Percentiles rank a stretch among this genome's conserved stretches.
Conservation (phyloP, 2,329 filamentous ascomycete genomes). For the Cryoendolithus antarcticus region DNA sequence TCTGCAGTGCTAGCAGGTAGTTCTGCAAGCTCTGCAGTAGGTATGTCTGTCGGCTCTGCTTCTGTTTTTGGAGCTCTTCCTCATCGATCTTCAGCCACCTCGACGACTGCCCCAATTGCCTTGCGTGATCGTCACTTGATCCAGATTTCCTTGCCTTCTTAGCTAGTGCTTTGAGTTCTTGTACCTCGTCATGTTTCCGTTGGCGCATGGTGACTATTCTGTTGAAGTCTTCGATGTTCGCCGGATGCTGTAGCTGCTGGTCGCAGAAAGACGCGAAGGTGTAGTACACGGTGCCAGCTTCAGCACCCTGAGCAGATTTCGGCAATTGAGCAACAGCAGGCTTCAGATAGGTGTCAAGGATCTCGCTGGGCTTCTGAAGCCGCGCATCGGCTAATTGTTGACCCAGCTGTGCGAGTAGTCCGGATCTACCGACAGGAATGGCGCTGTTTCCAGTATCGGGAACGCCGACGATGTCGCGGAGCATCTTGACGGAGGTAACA, state of each 20-base stretch:
- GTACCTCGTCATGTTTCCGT: slow-evolving; percentile 69
- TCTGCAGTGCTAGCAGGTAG: slow-evolving; percentile 71
- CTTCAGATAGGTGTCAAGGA: slow-evolving; percentile 74
- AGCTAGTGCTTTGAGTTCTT: slow-evolving; percentile 54
- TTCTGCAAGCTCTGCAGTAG: slow-evolving; percentile 85
- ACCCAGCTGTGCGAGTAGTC: slow-evolving; percentile 75
- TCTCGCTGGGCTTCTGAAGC: slow-evolving; percentile 79
- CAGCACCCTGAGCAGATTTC: slow-evolving; percentile 51
- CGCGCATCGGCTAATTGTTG: slow-evolving; percentile 81
- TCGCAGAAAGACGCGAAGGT: slow-evolving; percentile 95
- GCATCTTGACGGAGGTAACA: slow-evolving; percentile 75
- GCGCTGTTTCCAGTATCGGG: slow-evolving; percentile 54
- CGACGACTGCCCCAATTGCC: slow-evolving; percentile 58
- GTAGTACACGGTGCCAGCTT: slow-evolving; percentile 81
- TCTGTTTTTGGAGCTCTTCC: slow-evolving; percentile 69
- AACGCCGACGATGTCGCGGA: slow-evolving; percentile 58
- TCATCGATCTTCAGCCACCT: slow-evolving; percentile 86
- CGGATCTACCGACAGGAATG: slow-evolving; percentile 59
- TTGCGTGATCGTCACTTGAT: slow-evolving; percentile 43
- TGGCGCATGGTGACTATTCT: slow-evolving; percentile 68
- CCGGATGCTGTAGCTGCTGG: slow-evolving; percentile 76
- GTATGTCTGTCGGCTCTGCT: slow-evolving; percentile 65
- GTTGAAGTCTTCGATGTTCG: slow-evolving; percentile 71
- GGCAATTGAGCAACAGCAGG: slow-evolving; percentile 74
- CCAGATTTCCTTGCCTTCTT: slow-evolving; percentile 28